Percentiles rank a stretch among this genome's conserved stretches.
Conservation (phyloP, 208 protist species). For the Leishmania lainsoni region DNA sequence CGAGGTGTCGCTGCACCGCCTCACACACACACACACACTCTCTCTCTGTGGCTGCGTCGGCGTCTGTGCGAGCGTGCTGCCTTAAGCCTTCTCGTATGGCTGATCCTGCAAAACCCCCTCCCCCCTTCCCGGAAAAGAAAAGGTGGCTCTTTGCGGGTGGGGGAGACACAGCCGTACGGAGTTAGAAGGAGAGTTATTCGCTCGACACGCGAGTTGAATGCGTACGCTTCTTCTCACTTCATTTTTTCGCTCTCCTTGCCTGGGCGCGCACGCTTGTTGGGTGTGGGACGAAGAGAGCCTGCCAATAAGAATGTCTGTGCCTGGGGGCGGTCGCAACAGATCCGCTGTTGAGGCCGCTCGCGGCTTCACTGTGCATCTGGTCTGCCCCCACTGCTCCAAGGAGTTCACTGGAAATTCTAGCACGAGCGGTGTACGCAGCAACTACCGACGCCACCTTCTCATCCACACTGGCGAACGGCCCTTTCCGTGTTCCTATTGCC, state of each 20-base stretch:
- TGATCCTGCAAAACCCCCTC: background rate
- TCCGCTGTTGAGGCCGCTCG: background rate
- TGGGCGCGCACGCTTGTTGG: too few species aligned
- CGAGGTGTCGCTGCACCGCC: background rate
- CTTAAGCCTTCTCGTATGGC: background rate
- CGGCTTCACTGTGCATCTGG: conserved; percentile 23
- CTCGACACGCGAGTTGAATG: background rate
- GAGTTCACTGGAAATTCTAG: conserved; percentile 52
- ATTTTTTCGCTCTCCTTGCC: background rate
- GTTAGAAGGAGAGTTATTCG: background rate
- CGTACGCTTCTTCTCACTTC: background rate
- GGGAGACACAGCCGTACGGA: background rate
- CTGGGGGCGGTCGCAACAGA: background rate
- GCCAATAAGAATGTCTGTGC: background rate
- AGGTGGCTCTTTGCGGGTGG: background rate
- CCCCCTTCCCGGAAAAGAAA: background rate
- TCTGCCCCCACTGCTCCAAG: conserved; percentile 67
- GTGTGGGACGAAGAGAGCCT: background rate
- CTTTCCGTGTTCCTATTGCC: conserved; percentile 65
- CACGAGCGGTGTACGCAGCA: conserved; percentile 69
- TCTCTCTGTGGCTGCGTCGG: background rate
- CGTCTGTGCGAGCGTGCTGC: background rate
- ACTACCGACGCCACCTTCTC: conserved; percentile 77
- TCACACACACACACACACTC: background rate
- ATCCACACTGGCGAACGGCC: conserved; percentile 72